Conservation (phyloP, 108 stramenopile genomes). For the Conticribra weissflogii region DNA sequence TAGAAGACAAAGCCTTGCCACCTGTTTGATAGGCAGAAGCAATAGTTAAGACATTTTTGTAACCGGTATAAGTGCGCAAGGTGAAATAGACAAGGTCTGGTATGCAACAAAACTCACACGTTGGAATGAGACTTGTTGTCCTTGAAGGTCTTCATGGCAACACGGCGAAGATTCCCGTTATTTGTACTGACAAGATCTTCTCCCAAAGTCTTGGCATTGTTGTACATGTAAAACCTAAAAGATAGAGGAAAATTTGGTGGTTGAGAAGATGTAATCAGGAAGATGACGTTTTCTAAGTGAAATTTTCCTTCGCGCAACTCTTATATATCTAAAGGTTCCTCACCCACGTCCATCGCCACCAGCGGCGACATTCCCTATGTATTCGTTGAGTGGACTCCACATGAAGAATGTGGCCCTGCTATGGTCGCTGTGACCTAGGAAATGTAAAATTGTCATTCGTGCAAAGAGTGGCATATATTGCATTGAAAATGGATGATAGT, state of each 20-base stretch:
- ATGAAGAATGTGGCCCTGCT: slow-evolving; percentile 28
- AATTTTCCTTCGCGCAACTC: too few relatives aligned
- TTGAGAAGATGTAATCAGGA: too few relatives aligned
- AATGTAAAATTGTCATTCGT: too few relatives aligned
- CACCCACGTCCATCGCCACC: slow-evolving; percentile 42
- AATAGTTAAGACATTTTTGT: too few relatives aligned
- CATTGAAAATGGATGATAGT: too few relatives aligned
- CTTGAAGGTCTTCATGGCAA: slow-evolving; percentile 36
- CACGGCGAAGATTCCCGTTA: slow-evolving; percentile 16
- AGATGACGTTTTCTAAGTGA: too few relatives aligned
- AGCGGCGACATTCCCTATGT: slow-evolving; percentile 52
- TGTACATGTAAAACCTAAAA: slow-evolving; percentile 19
- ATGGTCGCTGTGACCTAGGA: slow-evolving; percentile 18
- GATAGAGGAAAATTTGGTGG: too few relatives aligned
- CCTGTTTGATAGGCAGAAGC: too few relatives aligned
- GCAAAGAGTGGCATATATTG: too few relatives aligned
- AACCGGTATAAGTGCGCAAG: too few relatives aligned
- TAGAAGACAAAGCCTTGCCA: slow-evolving; percentile 35
- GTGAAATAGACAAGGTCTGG: too few relatives aligned
- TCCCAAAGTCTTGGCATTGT: slow-evolving; percentile 9
- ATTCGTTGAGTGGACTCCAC: slow-evolving; percentile 23
- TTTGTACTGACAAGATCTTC: slow-evolving; percentile 10
- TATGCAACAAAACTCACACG: not conserved
- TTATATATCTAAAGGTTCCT: too few relatives aligned
- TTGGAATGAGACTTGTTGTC: slow-evolving; percentile 49